Evolutionary conservation across 2,329 filamentous ascomycete species (phyloP).

Genomic region (Cadophora sp.): DNA sequence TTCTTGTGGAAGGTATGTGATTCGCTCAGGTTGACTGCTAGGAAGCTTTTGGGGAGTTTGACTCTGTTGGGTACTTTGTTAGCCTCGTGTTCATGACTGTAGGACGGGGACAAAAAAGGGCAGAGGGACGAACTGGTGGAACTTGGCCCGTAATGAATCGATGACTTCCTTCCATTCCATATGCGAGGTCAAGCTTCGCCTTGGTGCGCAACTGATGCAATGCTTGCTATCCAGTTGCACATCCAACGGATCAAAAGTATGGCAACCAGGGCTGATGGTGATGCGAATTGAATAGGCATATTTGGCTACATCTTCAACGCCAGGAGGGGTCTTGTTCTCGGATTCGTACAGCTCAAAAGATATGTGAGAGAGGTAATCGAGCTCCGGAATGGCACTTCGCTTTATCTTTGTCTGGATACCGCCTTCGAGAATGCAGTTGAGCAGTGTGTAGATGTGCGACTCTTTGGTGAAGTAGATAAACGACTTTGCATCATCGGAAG

Average conservation of each 20-base stretch:
- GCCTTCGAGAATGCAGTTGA: conserved; percentile 97
- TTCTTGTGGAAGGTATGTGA: conserved; percentile 46
- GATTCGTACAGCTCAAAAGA: conserved; percentile 98
- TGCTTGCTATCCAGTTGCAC: conserved; percentile 96
- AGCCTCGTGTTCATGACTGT: conserved; percentile 7
- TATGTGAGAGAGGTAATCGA: conserved; percentile 97
- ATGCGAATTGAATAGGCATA: conserved; percentile 98
- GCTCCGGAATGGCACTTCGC: conserved; percentile 91
- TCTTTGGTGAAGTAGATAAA: conserved; percentile 99
- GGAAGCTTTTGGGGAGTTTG: conserved; percentile 46
- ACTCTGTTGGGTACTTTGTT: conserved; percentile 38
- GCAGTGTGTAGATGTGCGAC: conserved; percentile 95
- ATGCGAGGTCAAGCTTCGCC: conserved; percentile 87
- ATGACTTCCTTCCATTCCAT: conserved; percentile 97
- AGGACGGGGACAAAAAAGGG: background rate
- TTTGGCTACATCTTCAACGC: conserved; percentile 41
- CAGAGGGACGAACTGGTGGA: conserved; percentile 78
- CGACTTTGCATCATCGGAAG: conserved; percentile 89
- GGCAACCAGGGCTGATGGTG: conserved; percentile 92
- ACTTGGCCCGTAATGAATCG: conserved; percentile 91
- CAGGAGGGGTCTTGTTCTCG: conserved; percentile 62
- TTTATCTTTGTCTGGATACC: conserved; percentile 97
- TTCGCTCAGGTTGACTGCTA: conserved; percentile 46
- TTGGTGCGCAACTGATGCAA: conserved; percentile 92
- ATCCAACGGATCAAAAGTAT: conserved; percentile 94